phyloP scores from a whole-genome alignment of 805 yeast genomes.

The Candida argentea region DNA sequence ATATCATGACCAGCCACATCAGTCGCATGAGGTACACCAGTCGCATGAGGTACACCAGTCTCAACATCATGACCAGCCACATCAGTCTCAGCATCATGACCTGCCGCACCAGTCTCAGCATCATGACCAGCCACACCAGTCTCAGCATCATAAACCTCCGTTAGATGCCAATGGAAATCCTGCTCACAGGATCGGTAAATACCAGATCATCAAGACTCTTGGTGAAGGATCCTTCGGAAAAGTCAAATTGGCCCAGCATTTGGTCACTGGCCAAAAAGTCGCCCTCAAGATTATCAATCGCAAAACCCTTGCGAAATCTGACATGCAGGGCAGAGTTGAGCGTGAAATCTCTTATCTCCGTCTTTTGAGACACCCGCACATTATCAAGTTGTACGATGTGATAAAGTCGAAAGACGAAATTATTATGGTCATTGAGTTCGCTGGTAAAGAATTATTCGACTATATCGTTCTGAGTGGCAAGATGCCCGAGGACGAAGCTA shows the following conservation, averaged over 20 bases:
- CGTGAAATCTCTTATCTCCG: conserved; percentile 20
- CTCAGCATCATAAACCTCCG: conserved; percentile 2
- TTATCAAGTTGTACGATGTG: conserved; percentile 21
- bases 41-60: conserved; percentile 1
- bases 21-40: no score
- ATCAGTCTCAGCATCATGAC: conserved; percentile 6
- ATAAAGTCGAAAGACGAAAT: conserved; percentile 21
- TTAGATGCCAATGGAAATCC: conserved; percentile 16
- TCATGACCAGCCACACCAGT: conserved; percentile 1
- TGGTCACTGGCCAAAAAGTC: conserved; percentile 18
- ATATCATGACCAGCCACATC: no score
- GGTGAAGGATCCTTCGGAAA: conserved; percentile 24
- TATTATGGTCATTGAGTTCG: conserved; percentile 21
- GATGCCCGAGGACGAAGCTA: conserved; percentile 21
- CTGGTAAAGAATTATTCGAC: conserved; percentile 21
- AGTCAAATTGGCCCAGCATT: conserved; percentile 20
- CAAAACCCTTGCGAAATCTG: conserved; percentile 20
- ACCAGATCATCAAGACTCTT: conserved; percentile 18
- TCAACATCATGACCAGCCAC: conserved; percentile 9
- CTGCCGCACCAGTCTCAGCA: conserved; percentile 1
- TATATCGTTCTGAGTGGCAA: conserved; percentile 20
- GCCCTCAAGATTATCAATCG: conserved; percentile 21
- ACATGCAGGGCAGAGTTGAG: conserved; percentile 22
- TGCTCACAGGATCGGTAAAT: conserved; percentile 62
- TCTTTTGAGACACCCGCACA: conserved; percentile 21